Evolutionary conservation across 306 rosid species (phyloP).

Genomic region (Dryas drummondii): DNA sequence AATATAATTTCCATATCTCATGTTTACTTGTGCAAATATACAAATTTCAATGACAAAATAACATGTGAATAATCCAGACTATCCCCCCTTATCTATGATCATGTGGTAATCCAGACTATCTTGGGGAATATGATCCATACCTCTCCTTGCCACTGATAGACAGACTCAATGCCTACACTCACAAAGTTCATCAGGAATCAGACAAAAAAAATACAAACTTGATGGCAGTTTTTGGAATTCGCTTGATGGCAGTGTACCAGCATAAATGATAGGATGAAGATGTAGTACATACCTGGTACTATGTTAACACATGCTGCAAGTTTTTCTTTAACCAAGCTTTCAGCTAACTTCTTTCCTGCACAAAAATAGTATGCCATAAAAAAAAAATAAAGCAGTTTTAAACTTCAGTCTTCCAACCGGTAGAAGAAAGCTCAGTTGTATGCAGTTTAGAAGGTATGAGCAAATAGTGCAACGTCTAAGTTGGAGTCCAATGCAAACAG

Average conservation of each 20-base stretch:
- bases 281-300: slow-evolving; percentile 64
- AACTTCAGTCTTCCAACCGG: not conserved
- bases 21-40: slow-evolving; percentile 4
- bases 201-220: not conserved
- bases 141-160: slow-evolving; percentile 92
- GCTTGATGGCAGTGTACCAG: too few species aligned
- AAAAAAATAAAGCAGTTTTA: not conserved
- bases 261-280: not conserved
- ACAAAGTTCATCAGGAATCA: slow-evolving; percentile 22
- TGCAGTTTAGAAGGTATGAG: not conserved
- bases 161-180: slow-evolving; percentile 72
- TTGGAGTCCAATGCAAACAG: not conserved
- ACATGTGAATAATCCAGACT: slow-evolving; percentile 1
- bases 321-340: slow-evolving; percentile 75
- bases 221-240: too few species aligned
- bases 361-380: slow-evolving; percentile 3
- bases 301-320: slow-evolving; percentile 97
- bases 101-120: slow-evolving; percentile 4
- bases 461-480: not conserved
- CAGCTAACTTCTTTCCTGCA: slow-evolving; percentile 89
- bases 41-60: not conserved
- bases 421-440: not conserved
- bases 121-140: slow-evolving; percentile 39
- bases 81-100: slow-evolving; percentile 4
- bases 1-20: slow-evolving; percentile 2